Percentiles rank a stretch among this genome's conserved stretches.
Conservation (phyloP, 2,329 filamentous ascomycete species). For the Ceratocystiopsis brevicomis region DNA sequence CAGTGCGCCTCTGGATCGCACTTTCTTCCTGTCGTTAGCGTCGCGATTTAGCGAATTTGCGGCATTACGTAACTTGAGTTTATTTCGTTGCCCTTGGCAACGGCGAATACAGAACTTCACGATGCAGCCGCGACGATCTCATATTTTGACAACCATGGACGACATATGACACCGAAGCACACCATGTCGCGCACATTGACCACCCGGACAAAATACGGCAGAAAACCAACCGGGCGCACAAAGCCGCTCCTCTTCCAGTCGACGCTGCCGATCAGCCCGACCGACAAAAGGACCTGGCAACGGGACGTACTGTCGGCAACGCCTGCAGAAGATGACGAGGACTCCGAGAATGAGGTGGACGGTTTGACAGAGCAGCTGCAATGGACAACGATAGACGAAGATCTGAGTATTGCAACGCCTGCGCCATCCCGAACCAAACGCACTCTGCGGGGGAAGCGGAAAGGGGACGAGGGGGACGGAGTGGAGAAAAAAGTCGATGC, state of each 20-base stretch:
- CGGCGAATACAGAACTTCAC: neutral
- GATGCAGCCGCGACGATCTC: neutral
- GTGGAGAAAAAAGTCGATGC: no score
- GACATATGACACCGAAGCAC: conserved; percentile 1
- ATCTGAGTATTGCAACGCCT: neutral
- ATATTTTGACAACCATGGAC: neutral
- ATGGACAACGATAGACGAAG: conserved; percentile 6
- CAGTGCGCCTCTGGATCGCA: no score
- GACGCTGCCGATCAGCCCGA: conserved; percentile 31
- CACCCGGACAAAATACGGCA: conserved; percentile 30
- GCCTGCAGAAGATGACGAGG: no score
- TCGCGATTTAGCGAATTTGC: no score
- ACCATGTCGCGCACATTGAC: conserved; percentile 27
- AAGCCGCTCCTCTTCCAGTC: conserved; percentile 30
- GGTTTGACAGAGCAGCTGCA: conserved; percentile 11
- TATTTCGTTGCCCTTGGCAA: neutral
- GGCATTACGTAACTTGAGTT: no score
- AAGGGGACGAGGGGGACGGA: no score
- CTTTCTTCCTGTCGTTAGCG: no score
- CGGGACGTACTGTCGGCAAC: neutral
- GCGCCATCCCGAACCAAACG: no score
- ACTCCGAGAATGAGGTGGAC: conserved; percentile 1
- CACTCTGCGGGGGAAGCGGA: no score
- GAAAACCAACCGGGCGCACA: conserved; percentile 23
- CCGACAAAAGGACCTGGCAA: conserved; percentile 14